A percentile compares a stretch with the other conserved stretches of the same genome.
Evolutionary conservation across 2,329 filamentous ascomycete genomes (phyloP).

Genomic region (Periconia sp.): DNA sequence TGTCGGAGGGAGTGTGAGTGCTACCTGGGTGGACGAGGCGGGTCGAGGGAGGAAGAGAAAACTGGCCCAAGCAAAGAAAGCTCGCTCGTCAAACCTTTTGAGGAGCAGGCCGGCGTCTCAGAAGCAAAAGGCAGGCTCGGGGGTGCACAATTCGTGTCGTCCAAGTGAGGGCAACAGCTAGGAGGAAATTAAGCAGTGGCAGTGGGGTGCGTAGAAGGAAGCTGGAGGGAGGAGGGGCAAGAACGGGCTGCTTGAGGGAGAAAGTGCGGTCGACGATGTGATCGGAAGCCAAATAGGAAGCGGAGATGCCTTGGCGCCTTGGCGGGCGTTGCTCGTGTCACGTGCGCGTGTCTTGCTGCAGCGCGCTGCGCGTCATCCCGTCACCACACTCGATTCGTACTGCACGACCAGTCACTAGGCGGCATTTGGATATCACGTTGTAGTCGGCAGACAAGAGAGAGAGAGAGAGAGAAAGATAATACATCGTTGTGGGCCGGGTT

Average conservation of each 20-base stretch:
- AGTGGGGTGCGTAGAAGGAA: slow-evolving; percentile 24
- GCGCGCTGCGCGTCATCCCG: background rate
- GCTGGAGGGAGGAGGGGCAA: slow-evolving; percentile 18
- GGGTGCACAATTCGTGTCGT: slow-evolving; percentile 25
- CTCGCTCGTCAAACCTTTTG: slow-evolving; percentile 48
- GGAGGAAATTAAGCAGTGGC: slow-evolving; percentile 20
- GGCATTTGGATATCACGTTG: too few relatives aligned
- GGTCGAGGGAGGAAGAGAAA: slow-evolving; percentile 37
- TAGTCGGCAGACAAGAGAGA: too few relatives aligned
- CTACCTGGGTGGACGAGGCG: slow-evolving; percentile 5
- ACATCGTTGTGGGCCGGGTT: background rate
- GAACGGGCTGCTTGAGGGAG: slow-evolving; percentile 23
- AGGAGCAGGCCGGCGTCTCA: slow-evolving; percentile 34
- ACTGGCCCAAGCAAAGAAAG: slow-evolving; percentile 46
- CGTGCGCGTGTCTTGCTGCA: background rate
- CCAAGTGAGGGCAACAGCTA: slow-evolving; percentile 21
- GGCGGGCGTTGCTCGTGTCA: slow-evolving; percentile 19
- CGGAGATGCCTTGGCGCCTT: slow-evolving; percentile 24
- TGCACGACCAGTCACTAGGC: too few relatives aligned
- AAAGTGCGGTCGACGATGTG: slow-evolving; percentile 20
- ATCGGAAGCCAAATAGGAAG: slow-evolving; percentile 21
- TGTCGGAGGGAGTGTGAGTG: slow-evolving; percentile 33
- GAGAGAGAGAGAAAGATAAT: background rate
- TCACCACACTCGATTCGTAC: background rate
- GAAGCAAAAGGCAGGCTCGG: slow-evolving; percentile 22